Percentiles rank a stretch among this genome's conserved stretches.
These are phyloP conservation scores for Plasmodium gaboni DNA, from an alignment of 169 alveolate genomes.

Conservation along the genomic window DNA sequence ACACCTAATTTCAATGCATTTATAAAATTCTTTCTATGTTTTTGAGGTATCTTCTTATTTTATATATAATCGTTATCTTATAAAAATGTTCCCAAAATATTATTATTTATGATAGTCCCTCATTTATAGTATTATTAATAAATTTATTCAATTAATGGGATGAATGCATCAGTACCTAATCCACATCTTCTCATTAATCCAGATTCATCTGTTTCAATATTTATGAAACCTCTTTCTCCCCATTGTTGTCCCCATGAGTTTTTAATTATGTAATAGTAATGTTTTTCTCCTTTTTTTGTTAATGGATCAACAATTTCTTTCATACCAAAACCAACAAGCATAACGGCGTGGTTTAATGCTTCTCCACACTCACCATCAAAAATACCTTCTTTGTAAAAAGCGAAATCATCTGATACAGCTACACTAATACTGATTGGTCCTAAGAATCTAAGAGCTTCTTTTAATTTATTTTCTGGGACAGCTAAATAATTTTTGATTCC, in stretches of 20 bases:
- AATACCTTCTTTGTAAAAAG: slow-evolving; percentile 88
- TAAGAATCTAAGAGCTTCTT: slow-evolving; percentile 77
- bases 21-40: no score
- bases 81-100: no score
- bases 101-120: no score
- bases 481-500: slow-evolving; percentile 31
- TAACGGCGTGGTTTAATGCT: slow-evolving; percentile 87
- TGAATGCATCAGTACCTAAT: slow-evolving; percentile 22
- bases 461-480: slow-evolving; percentile 41
- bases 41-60: no score
- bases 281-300: slow-evolving; percentile 14
- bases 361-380: slow-evolving; percentile 80
- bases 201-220: not conserved
- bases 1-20: no score
- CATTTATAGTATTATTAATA: no score
- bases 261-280: not conserved
- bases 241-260: slow-evolving; percentile 18
- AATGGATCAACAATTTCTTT: slow-evolving; percentile 20
- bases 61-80: no score
- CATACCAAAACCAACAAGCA: slow-evolving; percentile 88
- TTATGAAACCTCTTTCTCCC: not conserved
- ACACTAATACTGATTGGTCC: slow-evolving; percentile 92
- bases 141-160: slow-evolving; percentile 14
- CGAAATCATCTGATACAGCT: slow-evolving; percentile 89
- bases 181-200: slow-evolving; percentile 27